phyloP scores from a whole-genome alignment of 352 stramenopile species.

The Aphanomyces invadans region DNA sequence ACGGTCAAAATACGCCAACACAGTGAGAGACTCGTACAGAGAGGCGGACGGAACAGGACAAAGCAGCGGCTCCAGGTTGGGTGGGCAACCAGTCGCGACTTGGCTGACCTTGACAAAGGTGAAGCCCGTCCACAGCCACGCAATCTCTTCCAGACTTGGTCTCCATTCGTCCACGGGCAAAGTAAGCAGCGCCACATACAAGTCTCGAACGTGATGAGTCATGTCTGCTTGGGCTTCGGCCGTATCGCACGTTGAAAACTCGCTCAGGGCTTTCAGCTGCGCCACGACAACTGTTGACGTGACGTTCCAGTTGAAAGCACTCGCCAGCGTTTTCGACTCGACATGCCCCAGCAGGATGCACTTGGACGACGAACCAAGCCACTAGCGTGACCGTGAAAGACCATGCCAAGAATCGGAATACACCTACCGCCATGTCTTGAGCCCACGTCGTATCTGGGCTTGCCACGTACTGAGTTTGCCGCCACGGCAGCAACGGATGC shows the following conservation, averaged over 20 bases:
- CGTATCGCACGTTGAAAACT: background rate
- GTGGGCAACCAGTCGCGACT: slow-evolving; percentile 41
- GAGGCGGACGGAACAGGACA: slow-evolving; percentile 48
- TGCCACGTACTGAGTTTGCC: background rate
- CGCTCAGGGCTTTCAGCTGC: background rate
- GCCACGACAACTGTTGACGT: background rate
- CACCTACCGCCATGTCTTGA: background rate
- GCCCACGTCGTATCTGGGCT: background rate
- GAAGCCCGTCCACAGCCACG: slow-evolving; percentile 70
- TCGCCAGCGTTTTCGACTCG: background rate
- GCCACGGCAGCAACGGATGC: background rate
- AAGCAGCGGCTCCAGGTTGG: slow-evolving; percentile 48
- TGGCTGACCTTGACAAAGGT: slow-evolving; percentile 43
- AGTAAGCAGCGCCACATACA: slow-evolving; percentile 40
- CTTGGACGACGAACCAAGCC: slow-evolving; percentile 11
- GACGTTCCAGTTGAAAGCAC: background rate
- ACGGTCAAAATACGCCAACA: background rate
- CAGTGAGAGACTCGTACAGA: slow-evolving; percentile 26
- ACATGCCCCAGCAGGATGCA: slow-evolving; percentile 1
- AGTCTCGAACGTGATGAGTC: slow-evolving; percentile 36
- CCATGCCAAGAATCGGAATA: background rate
- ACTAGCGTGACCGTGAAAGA: background rate
- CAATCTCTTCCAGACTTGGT: slow-evolving; percentile 31
- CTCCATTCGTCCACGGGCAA: slow-evolving; percentile 32
- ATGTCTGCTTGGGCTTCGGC: background rate